Conservation (phyloP, 2,329 filamentous ascomycete genomes). For the Penicillium sp. region DNA sequence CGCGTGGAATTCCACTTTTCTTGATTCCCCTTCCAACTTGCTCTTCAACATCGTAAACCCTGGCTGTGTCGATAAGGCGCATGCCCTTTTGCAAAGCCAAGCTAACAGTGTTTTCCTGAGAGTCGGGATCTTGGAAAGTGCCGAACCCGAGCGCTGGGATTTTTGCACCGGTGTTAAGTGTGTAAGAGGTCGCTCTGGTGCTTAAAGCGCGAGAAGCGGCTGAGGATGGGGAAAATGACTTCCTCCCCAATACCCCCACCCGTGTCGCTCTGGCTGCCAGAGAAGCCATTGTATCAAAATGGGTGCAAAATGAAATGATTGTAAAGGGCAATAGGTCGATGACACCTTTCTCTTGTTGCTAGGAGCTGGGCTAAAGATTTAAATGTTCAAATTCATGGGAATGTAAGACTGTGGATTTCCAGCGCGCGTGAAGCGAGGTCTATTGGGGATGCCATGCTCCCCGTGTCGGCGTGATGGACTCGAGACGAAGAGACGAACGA, state of each 20-base stretch:
- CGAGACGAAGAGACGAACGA: background rate
- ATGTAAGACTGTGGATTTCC: background rate
- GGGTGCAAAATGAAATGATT: background rate
- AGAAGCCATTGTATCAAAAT: background rate
- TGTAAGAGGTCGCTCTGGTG: constrained; percentile 21
- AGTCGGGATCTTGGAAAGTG: constrained; percentile 50
- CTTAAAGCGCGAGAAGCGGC: background rate
- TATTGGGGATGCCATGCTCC: background rate
- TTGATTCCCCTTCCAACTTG: constrained; percentile 64
- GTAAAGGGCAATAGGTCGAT: background rate
- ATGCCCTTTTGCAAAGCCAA: constrained; percentile 40
- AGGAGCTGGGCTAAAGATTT: background rate
- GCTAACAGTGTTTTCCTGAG: constrained; percentile 47
- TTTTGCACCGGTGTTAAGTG: constrained; percentile 60
- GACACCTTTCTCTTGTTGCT: background rate
- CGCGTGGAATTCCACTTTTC: constrained; percentile 22
- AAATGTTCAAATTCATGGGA: background rate
- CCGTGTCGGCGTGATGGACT: background rate
- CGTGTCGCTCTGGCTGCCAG: background rate
- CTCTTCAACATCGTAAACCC: constrained; percentile 55
- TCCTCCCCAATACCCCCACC: background rate
- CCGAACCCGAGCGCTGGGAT: constrained; percentile 64
- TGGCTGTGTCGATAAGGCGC: constrained; percentile 45
- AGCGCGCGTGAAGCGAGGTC: background rate
- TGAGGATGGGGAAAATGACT: background rate